Evolutionary conservation across 176 grass and related monocot species (phyloP).

Genomic region (Oropetium thomaeum): DNA sequence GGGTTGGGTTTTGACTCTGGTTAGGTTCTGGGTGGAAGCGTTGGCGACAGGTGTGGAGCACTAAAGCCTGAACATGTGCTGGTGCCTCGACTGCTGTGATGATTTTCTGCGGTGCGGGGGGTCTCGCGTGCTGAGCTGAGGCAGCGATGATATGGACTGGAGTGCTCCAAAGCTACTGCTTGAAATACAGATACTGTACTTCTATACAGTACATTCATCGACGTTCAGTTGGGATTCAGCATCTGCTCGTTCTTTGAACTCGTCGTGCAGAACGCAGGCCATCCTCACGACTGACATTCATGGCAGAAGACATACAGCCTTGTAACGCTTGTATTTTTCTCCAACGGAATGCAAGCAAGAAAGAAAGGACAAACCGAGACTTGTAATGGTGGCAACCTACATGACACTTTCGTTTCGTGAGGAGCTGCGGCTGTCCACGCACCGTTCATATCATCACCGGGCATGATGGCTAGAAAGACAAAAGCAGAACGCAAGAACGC

Average conservation of each 20-base stretch:
- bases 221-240: not conserved
- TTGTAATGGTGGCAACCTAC: not conserved
- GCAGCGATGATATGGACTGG: not conserved
- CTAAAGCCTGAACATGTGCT: constrained; percentile 11
- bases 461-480: not conserved
- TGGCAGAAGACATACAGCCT: too few species aligned
- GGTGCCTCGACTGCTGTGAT: constrained; percentile 24
- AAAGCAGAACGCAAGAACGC: not conserved
- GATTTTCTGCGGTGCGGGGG: constrained; percentile 24
- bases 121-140: not conserved
- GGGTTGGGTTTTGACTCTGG: constrained; percentile 36
- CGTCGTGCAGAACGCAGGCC: too few species aligned
- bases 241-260: not conserved
- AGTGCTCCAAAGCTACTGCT: not conserved
- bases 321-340: not conserved
- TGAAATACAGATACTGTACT: not conserved
- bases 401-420: not conserved
- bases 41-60: constrained; percentile 22
- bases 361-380: not conserved
- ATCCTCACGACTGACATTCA: too few species aligned
- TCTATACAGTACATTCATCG: not conserved
- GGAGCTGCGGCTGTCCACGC: not conserved
- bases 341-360: not conserved
- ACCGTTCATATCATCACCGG: not conserved
- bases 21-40: constrained; percentile 26